Conservation (phyloP, 306 rosid species). For the Malus fusca region DNA sequence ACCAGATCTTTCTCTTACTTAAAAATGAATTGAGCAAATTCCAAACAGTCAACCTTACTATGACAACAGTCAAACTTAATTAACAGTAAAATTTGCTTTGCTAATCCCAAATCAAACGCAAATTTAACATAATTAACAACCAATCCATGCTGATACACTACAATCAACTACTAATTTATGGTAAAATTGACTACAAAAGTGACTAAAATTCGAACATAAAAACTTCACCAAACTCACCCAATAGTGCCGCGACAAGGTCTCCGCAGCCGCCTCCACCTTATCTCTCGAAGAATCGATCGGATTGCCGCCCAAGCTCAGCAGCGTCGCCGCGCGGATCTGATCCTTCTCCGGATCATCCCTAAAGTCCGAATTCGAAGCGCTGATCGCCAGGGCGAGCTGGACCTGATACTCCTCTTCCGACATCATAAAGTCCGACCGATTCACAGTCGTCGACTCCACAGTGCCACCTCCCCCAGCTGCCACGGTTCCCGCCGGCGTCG, state of each 20-base stretch:
- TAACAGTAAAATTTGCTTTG: neutral
- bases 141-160: constrained; percentile 1
- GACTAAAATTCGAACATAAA: constrained; percentile 1
- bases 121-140: neutral
- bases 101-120: constrained; percentile 4
- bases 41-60: constrained; percentile 1
- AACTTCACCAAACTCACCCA: constrained; percentile 59
- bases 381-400: constrained; percentile 95
- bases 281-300: constrained; percentile 39
- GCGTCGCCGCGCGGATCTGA: constrained; percentile 86
- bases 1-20: neutral
- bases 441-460: constrained; percentile 14
- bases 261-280: constrained; percentile 44
- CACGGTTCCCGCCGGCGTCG: constrained; percentile 8
- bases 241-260: constrained; percentile 79
- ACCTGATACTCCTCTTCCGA: constrained; percentile 97
- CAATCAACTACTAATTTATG: constrained; percentile 1
- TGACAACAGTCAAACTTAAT: constrained; percentile 1
- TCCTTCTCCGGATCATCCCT: constrained; percentile 85
- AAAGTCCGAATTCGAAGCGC: constrained; percentile 87
- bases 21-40: neutral
- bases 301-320: constrained; percentile 71
- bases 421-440: constrained; percentile 60
- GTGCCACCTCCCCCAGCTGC: constrained; percentile 4
- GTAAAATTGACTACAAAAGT: neutral